Evolutionary conservation across 2,329 filamentous ascomycete species (phyloP).

Genomic region (Ophiosphaerella korrae): DNA sequence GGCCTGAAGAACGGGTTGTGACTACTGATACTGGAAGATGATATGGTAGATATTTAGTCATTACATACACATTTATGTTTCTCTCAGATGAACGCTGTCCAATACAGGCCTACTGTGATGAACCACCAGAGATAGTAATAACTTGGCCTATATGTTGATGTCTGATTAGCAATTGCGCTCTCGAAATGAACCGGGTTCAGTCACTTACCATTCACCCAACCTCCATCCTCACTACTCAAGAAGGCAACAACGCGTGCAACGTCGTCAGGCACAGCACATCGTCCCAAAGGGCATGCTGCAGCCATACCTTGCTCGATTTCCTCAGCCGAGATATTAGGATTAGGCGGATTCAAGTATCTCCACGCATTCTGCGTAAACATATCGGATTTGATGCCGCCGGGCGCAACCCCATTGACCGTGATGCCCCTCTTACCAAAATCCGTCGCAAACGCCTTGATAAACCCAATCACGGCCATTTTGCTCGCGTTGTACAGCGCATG

Average conservation of each 20-base stretch:
- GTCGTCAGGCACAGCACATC: slow-evolving; percentile 56
- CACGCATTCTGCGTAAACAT: slow-evolving; percentile 72
- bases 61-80: no score
- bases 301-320: no score
- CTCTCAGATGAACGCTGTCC: no score
- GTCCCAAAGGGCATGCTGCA: slow-evolving; percentile 53
- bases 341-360: slow-evolving; percentile 3
- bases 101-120: no score
- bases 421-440: slow-evolving; percentile 72
- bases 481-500: slow-evolving; percentile 73
- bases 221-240: slow-evolving; percentile 46
- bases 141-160: no score
- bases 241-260: slow-evolving; percentile 51
- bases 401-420: slow-evolving; percentile 74
- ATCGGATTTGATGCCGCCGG: slow-evolving; percentile 75
- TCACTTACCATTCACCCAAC: slow-evolving; percentile 44
- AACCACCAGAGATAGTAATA: no score
- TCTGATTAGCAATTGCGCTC: no score
- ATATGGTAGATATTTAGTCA: no score
- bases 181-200: no score
- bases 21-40: no score
- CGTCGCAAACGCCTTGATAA: slow-evolving; percentile 72
- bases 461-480: slow-evolving; percentile 75
- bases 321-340: no score
- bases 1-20: no score